Evolutionary conservation across 2,329 filamentous ascomycete species (phyloP).

Genomic region (Aspergillus sp.): DNA sequence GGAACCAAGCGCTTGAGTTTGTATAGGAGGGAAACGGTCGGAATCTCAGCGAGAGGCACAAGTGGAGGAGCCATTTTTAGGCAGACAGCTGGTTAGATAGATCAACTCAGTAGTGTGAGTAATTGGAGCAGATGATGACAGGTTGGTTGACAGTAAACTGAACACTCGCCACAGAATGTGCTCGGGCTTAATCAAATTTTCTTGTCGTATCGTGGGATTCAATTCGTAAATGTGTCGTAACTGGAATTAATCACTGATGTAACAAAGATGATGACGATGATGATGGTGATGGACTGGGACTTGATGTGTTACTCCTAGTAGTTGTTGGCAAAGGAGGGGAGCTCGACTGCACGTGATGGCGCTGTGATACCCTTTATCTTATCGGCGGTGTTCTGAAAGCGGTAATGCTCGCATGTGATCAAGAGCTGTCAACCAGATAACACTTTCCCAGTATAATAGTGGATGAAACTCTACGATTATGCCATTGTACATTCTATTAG

Average conservation of each 20-base stretch:
- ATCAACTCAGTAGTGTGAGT: background rate
- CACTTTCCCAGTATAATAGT: background rate
- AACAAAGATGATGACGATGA: background rate
- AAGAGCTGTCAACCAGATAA: background rate
- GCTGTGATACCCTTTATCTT: slow-evolving; percentile 17
- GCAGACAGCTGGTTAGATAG: background rate
- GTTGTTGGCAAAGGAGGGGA: slow-evolving; percentile 8
- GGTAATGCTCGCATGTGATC: background rate
- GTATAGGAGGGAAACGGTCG: slow-evolving; percentile 63
- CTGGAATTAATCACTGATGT: background rate
- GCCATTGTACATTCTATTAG: too few species aligned
- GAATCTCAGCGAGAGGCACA: slow-evolving; percentile 38
- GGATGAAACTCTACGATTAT: background rate
- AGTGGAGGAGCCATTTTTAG: slow-evolving; percentile 23
- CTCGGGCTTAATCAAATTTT: background rate
- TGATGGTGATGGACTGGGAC: background rate
- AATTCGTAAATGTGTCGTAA: background rate
- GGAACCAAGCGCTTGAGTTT: slow-evolving; percentile 53
- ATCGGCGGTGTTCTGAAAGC: slow-evolving; percentile 2
- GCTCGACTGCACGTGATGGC: slow-evolving; percentile 21
- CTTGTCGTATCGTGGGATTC: background rate
- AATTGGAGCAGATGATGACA: background rate
- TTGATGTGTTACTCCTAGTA: background rate
- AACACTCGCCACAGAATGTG: background rate
- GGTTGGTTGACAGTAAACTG: background rate